These are phyloP conservation scores for Westerdykella aurantiaca DNA, from an alignment of 2,329 filamentous ascomycete genomes.

Conservation along the genomic window DNA sequence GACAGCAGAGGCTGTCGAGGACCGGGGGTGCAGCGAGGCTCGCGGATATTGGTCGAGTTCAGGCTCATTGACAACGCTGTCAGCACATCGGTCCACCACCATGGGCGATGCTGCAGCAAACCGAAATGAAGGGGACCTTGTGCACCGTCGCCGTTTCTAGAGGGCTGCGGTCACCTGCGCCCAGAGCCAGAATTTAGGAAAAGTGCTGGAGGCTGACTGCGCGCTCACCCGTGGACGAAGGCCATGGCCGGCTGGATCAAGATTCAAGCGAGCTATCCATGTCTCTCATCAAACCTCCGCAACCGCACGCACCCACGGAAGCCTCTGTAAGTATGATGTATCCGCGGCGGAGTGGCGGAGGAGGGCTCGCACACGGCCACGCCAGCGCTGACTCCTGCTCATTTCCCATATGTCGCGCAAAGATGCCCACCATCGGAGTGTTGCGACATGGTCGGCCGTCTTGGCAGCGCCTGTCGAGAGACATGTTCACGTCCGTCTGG, in stretches of 20 bases:
- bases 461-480: conserved; percentile 32
- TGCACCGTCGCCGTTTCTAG: conserved; percentile 22
- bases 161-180: conserved; percentile 1
- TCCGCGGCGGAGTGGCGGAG: conserved; percentile 17
- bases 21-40: conserved; percentile 21
- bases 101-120: conserved; percentile 34
- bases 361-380: conserved; percentile 8
- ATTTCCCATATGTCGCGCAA: conserved; percentile 17
- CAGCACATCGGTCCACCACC: conserved; percentile 29
- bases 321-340: too few relatives aligned
- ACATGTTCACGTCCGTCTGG: conserved; percentile 1
- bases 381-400: conserved; percentile 25
- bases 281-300: conserved; percentile 33
- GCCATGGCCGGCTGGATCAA: neutral
- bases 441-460: conserved; percentile 9
- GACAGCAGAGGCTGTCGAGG: conserved; percentile 13
- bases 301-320: conserved; percentile 2
- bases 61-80: conserved; percentile 35
- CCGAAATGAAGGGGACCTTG: conserved; percentile 38
- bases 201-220: too few relatives aligned
- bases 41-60: conserved; percentile 28
- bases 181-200: neutral
- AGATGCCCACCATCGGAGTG: conserved; percentile 6
- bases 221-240: too few relatives aligned
- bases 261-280: conserved; percentile 21